A percentile compares a stretch with the other conserved stretches of the same genome.
phyloP scores from a whole-genome alignment of 2,329 filamentous ascomycete genomes.

The Sporothrix schenckii region DNA sequence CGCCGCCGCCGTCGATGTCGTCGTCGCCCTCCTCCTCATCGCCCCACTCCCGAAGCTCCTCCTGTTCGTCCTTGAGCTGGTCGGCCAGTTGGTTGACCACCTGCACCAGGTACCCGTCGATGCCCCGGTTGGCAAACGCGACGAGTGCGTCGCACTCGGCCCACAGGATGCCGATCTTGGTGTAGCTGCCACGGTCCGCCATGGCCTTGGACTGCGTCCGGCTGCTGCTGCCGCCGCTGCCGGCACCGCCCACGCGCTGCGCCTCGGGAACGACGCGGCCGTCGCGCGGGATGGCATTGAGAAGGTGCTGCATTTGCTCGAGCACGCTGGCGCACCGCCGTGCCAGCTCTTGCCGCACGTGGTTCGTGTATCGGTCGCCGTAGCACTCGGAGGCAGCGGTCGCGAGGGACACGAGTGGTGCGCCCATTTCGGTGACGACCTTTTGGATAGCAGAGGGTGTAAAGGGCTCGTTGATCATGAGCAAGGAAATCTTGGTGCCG shows the following conservation, averaged over 20 bases:
- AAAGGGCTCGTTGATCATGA: conserved; percentile 85
- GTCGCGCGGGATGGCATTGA: conserved; percentile 62
- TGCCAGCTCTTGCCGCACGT: conserved; percentile 49
- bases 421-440: conserved; percentile 69
- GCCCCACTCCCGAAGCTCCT: conserved; percentile 86
- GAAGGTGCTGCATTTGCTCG: conserved; percentile 62
- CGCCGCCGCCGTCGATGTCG: conserved; percentile 49
- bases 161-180: conserved; percentile 79
- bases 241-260: conserved; percentile 48
- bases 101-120: conserved; percentile 69
- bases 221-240: conserved; percentile 36
- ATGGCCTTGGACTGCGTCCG: conserved; percentile 31
- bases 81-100: conserved; percentile 76
- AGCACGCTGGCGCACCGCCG: conserved; percentile 63
- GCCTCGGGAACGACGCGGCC: conserved; percentile 56
- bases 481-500: conserved; percentile 81
- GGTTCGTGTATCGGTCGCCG: conserved; percentile 66
- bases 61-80: conserved; percentile 77
- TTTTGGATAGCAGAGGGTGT: conserved; percentile 73
- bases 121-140: conserved; percentile 65
- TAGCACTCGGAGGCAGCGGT: conserved; percentile 69
- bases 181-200: conserved; percentile 57
- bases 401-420: conserved; percentile 74
- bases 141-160: conserved; percentile 75
- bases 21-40: conserved; percentile 65